These are phyloP conservation scores for Kwoniella dendrophila DNA, from an alignment of 768 basidiomycete genomes.

Conservation along the genomic window DNA sequence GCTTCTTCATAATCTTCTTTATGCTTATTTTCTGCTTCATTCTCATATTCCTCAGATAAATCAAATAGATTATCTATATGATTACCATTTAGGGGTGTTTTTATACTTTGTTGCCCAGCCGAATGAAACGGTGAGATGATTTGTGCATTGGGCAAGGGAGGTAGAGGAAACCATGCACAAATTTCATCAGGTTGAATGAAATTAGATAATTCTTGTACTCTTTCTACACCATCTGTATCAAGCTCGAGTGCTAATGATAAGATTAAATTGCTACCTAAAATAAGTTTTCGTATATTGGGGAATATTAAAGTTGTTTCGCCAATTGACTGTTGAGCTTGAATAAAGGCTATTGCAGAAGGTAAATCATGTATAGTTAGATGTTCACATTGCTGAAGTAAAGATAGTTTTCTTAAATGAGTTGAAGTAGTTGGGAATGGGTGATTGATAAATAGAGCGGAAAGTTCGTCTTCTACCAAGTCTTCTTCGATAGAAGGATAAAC, in stretches of 20 bases:
- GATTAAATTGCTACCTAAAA: neutral
- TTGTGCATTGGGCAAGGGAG: no score
- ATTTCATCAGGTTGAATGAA: neutral
- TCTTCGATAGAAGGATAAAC: no score
- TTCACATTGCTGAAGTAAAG: constrained; percentile 1
- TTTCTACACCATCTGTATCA: neutral
- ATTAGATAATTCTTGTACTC: neutral
- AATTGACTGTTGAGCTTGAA: neutral
- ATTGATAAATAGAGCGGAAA: neutral
- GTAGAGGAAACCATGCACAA: neutral
- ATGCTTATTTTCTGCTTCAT: no score
- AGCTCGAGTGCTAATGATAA: neutral
- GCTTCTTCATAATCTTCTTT: no score
- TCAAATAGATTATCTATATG: no score
- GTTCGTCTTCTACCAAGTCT: neutral
- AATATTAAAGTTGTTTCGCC: neutral
- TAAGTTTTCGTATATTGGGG: neutral
- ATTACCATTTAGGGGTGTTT: neutral
- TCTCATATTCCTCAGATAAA: no score
- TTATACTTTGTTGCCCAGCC: neutral
- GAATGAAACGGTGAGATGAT: neutral
- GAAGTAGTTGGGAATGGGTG: constrained; percentile 1
- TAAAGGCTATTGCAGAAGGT: neutral
- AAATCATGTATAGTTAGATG: constrained; percentile 3
- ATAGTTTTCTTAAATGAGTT: constrained; percentile 1